Evolutionary conservation across 2,329 filamentous ascomycete genomes (phyloP).

Genomic region (Pseudofabraea citricarpa): DNA sequence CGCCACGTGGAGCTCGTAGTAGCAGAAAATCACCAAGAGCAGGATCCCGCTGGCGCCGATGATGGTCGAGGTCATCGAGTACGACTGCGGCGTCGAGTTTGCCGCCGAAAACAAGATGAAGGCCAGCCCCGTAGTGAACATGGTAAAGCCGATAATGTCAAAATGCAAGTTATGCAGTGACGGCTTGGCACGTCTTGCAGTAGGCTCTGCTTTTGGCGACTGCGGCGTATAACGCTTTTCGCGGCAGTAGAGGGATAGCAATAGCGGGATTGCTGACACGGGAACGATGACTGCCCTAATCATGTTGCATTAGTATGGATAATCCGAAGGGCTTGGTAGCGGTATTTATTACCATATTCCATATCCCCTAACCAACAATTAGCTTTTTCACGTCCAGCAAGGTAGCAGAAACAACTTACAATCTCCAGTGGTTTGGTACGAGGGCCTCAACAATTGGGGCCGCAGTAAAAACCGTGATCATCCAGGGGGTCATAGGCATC

Average conservation of each 20-base stretch:
- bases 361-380: too few relatives aligned
- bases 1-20: constrained; percentile 2
- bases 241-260: constrained; percentile 1
- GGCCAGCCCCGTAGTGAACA: neutral
- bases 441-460: constrained; percentile 3
- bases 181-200: neutral
- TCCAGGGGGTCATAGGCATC: constrained; percentile 4
- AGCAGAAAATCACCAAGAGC: neutral
- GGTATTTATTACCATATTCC: constrained; percentile 1
- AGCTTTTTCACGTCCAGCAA: too few relatives aligned
- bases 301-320: neutral
- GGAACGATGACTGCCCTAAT: constrained; percentile 1
- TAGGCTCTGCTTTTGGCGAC: neutral
- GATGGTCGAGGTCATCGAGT: neutral
- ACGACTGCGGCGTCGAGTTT: neutral
- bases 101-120: neutral
- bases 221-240: neutral
- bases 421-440: constrained; percentile 3
- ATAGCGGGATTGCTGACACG: neutral
- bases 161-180: neutral
- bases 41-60: neutral
- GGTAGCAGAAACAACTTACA: too few relatives aligned
- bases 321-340: too few relatives aligned
- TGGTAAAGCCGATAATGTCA: constrained; percentile 1
- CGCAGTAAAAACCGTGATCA: constrained; percentile 3